Percentiles rank a stretch among this genome's conserved stretches.
These are phyloP conservation scores for Decorospora gaudefroyi DNA, from an alignment of 2,329 filamentous ascomycete genomes.

Conservation along the genomic window DNA sequence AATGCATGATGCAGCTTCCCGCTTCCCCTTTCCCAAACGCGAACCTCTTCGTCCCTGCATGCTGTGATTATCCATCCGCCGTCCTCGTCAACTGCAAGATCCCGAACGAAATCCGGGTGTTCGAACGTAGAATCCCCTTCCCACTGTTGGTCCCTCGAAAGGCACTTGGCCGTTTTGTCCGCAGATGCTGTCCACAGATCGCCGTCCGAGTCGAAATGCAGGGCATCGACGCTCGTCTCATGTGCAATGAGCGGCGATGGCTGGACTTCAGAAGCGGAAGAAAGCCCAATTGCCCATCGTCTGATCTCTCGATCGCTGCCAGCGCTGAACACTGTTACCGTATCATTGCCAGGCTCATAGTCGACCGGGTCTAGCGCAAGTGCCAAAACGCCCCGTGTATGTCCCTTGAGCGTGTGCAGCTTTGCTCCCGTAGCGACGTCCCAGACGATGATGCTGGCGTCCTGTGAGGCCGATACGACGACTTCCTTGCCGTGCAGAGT, in stretches of 20 bases:
- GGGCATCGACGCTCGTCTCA: conserved; percentile 85
- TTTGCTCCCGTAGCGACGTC: conserved; percentile 68
- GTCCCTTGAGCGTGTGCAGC: conserved; percentile 78
- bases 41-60: conserved; percentile 87
- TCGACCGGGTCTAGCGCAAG: conserved; percentile 71
- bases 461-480: conserved; percentile 54
- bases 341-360: conserved; percentile 28
- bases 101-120: conserved; percentile 90
- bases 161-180: conserved; percentile 83
- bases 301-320: conserved; percentile 69
- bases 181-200: conserved; percentile 93
- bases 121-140: conserved; percentile 70
- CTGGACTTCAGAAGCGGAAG: conserved; percentile 34
- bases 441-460: conserved; percentile 70
- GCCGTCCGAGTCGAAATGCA: conserved; percentile 72
- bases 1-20: conserved; percentile 75
- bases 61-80: conserved; percentile 83
- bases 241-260: conserved; percentile 71
- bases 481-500: conserved; percentile 63
- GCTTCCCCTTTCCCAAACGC: conserved; percentile 78
- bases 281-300: conserved; percentile 65
- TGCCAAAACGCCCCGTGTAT: conserved; percentile 76
- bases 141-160: conserved; percentile 71
- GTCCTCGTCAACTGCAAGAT: conserved; percentile 70
- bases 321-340: conserved; percentile 71